Base-by-base conservation (phyloP, 1,284 basidiomycete species). In the Pascua sp. region DNA sequence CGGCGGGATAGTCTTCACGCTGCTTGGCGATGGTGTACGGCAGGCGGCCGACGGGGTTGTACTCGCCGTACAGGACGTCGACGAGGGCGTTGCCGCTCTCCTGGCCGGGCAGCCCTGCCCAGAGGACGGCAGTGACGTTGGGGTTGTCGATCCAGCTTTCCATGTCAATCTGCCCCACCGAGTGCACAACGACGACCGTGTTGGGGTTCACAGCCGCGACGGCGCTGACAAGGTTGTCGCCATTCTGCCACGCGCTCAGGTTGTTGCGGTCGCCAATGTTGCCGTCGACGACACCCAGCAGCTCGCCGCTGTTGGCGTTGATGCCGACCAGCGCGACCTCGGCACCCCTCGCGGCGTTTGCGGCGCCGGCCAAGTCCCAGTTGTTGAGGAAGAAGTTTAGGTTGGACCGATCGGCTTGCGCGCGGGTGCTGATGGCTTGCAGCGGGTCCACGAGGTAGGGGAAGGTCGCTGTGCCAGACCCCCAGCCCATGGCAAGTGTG, bases 401-500 rank as follows among this genome's bases (percentile, higher is more conserved):
- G 24, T 64, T 66, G 0, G 86, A 85, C 38, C 64, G 80, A 67
- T 89, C 85, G 60, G 84, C 59, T 24, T 62, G 83, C 0, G 80
- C 80, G 37, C 74, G 74, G 0, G 67, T 68, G 66, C 89, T 86
- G 61, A 94, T 84, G 15, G 89, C 88, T 67, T 87, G 84, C 49
- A 87, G 77, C 7, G 88, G 79, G 37, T 78, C 76, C 53, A 82
- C 73, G 40, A 82, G 76, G 70, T 80, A 81, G 0, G 80, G 76
- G 70, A 78, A 81, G 38, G 81, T 70, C 45, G 70, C 73, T 8
- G 80, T 73, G 53, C 88, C 88, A 51, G 83, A 85, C n/a, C 86
- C 90, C 90, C 90, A 91, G 38, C 89, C 90, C 83, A 90, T 86
- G 8, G 87, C 89, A 2, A 91, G 80, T n/a, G 86, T 82, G 39